Evolutionary conservation across 2,329 filamentous ascomycete species (phyloP).

Genomic region (Lanzia echinophila): DNA sequence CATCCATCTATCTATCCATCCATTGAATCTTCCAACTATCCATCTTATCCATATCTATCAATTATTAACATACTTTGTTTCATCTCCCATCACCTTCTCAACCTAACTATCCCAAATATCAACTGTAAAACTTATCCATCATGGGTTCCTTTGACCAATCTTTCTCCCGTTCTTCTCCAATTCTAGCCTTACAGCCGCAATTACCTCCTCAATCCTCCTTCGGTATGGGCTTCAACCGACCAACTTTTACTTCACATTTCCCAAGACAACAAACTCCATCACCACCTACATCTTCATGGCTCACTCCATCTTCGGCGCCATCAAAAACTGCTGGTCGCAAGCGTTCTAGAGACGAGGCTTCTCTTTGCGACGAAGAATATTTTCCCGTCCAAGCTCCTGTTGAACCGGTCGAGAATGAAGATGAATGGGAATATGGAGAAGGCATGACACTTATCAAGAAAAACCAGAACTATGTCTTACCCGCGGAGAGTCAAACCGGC

Average conservation of each 20-base stretch:
- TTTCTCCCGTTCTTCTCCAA: constrained; percentile 22
- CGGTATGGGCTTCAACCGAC: constrained; percentile 19
- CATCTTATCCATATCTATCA: constrained; percentile 7
- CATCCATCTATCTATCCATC: neutral
- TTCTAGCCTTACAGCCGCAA: constrained; percentile 26
- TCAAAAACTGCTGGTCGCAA: constrained; percentile 56
- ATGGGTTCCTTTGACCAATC: constrained; percentile 27
- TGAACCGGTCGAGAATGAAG: constrained; percentile 43
- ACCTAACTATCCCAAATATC: neutral
- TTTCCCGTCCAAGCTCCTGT: constrained; percentile 32
- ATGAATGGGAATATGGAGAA: constrained; percentile 62
- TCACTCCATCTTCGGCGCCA: constrained; percentile 18
- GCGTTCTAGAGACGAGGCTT: constrained; percentile 68
- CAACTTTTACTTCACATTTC: constrained; percentile 24
- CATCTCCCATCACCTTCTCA: neutral
- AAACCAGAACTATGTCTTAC: constrained; percentile 46
- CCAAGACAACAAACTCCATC: constrained; percentile 17
- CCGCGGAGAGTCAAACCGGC: constrained; percentile 61
- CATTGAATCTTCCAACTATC: neutral
- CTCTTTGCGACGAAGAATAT: constrained; percentile 48
- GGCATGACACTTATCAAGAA: constrained; percentile 70
- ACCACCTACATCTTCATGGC: constrained; percentile 21
- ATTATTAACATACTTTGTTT: constrained; percentile 2
- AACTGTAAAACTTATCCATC: constrained; percentile 9
- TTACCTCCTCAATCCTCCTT: constrained; percentile 24